Conservation (phyloP, 2,329 filamentous ascomycete genomes). For the Ceratocystis variospora region DNA sequence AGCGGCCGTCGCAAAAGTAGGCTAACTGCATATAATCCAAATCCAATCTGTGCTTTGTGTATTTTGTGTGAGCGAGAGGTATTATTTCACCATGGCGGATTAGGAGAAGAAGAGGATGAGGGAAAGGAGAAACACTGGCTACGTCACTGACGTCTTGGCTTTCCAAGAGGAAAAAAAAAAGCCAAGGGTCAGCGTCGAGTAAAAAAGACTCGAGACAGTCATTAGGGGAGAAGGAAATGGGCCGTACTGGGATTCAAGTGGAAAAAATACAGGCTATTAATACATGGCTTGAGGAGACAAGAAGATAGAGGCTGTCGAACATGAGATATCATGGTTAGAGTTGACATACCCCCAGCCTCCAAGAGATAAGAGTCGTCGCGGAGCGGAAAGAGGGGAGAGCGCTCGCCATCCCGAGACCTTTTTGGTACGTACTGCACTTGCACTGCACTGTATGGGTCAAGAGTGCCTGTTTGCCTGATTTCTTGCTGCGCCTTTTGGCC, state of each 20-base stretch:
- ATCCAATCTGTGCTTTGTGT: neutral
- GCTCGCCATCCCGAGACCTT: neutral
- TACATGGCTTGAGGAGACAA: neutral
- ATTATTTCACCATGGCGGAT: neutral
- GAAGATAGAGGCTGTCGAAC: neutral
- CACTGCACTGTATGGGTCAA: neutral
- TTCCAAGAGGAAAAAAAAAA: neutral
- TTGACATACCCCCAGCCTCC: neutral
- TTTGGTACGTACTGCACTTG: neutral
- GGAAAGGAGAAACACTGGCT: neutral
- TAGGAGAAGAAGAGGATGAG: neutral
- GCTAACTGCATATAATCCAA: neutral
- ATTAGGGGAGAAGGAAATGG: neutral
- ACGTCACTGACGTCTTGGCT: neutral
- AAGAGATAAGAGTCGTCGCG: neutral
- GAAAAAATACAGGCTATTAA: neutral
- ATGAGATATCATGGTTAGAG: neutral
- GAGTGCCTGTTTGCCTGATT: neutral
- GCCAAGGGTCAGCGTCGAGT: neutral
- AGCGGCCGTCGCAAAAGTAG: slow-evolving; percentile 6
- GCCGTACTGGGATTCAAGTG: neutral
- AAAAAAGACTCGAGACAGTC: neutral
- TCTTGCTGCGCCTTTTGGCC: neutral
- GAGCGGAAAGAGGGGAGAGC: neutral
- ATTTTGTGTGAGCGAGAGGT: neutral